These are phyloP conservation scores for Acanthamoeba royreba DNA, from an alignment of 208 protist genomes.

Conservation along the genomic window DNA sequence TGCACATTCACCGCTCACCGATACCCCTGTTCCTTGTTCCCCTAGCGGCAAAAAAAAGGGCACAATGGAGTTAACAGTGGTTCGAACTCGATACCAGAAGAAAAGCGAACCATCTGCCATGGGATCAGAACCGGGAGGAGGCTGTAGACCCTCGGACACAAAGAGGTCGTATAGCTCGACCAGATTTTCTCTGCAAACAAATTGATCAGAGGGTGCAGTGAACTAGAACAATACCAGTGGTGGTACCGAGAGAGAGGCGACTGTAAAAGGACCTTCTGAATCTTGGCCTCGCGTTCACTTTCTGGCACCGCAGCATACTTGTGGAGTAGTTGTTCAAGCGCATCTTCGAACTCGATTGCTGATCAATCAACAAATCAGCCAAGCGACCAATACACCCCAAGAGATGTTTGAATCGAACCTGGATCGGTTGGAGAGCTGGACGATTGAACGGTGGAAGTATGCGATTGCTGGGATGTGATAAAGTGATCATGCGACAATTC, in stretches of 20 bases:
- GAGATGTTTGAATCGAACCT: too few species aligned
- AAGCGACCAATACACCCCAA: too few species aligned
- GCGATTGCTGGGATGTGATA: too few species aligned
- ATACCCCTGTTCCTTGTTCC: not conserved
- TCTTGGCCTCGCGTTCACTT: not conserved
- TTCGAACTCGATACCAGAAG: not conserved
- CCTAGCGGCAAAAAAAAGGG: not conserved
- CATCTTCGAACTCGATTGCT: not conserved
- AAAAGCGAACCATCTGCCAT: not conserved
- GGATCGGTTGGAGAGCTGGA: too few species aligned
- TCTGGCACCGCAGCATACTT: not conserved
- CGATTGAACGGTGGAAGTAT: too few species aligned
- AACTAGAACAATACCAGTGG: not conserved
- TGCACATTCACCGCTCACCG: not conserved
- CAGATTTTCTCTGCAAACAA: not conserved
- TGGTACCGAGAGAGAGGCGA: not conserved
- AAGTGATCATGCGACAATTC: too few species aligned
- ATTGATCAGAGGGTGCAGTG: not conserved
- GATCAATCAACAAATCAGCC: too few species aligned
- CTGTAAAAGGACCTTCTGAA: not conserved
- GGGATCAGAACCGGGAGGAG: not conserved
- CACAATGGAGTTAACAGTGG: not conserved
- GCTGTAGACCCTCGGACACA: not conserved
- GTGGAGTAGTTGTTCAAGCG: not conserved
- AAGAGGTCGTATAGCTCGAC: slow-evolving; percentile 6